Base-by-base conservation (phyloP, 2,329 filamentous ascomycete genomes). In the Microsporum audouinii region DNA sequence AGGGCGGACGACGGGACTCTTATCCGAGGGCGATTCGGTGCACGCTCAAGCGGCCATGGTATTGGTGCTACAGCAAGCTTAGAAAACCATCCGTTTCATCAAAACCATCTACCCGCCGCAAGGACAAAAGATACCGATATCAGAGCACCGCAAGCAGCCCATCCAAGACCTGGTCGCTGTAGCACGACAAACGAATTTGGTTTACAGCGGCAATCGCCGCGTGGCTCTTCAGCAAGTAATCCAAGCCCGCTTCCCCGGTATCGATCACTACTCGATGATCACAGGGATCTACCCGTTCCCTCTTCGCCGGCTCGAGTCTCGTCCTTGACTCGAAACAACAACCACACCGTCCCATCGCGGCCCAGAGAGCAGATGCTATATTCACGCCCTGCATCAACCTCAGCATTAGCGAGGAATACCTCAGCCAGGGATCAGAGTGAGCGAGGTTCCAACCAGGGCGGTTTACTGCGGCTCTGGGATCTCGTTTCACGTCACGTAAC, bases 11-110 rank as follows among this genome's bases (percentile, higher is more conserved):
- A 77, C 66, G 75, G 74, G 12, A 77, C 75, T 8, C 63, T 68
- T 29, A 69, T 78, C 29, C 69, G 73, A 58, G 76, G 75, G 27
- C 69, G 72, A 34, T 77, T 77, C 38, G 73, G 72, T 1, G 66
- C 69, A 57, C 68, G 76, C 55, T 69, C 72, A 41, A 77, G 76
- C 63, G 74, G 72, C 0, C 75, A 78, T 67, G 74, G 74, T 8
- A 67, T 71, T 17, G 67, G 72, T 63, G 57, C 59, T 66, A 51
- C 68, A 2, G 59, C 62, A 33, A 63, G 65, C 34, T 57, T 74
- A 34, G 64, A 70, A 1, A 68, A 71, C 6, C 73, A 75, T 59
- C 71, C 71, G 1, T 75, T 74, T 57, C 71, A 74, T 60, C 68
- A 65, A n/a, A 64, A 61, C 49, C 65, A 63, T 33, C 63, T 73